A percentile compares a stretch with the other conserved stretches of the same genome.
phyloP scores from a whole-genome alignment of 305 asterid species.

The Lippia alba region DNA sequence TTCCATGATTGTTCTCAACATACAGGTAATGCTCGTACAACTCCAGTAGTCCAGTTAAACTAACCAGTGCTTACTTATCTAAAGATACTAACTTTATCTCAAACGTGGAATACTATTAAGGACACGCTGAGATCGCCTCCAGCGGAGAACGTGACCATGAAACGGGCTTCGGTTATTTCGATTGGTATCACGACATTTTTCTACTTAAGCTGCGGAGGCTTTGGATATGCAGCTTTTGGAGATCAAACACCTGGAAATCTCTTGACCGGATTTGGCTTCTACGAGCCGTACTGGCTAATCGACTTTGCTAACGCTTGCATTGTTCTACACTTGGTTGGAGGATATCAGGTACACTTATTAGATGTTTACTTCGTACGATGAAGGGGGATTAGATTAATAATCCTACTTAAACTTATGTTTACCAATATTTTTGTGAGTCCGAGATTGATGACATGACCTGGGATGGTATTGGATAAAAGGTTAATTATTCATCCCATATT shows the following conservation, averaged over 20 bases:
- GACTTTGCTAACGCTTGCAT: constrained; percentile 75
- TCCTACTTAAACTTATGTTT: too few relatives aligned
- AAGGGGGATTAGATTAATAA: too few relatives aligned
- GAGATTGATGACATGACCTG: too few relatives aligned
- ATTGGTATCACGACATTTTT: constrained; percentile 55
- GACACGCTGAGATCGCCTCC: constrained; percentile 78
- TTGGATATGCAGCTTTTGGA: constrained; percentile 83
- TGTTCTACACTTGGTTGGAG: constrained; percentile 72
- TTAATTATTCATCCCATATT: too few relatives aligned
- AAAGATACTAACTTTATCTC: neutral
- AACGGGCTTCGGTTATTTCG: constrained; percentile 56
- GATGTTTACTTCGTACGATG: too few relatives aligned
- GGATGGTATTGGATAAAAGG: too few relatives aligned
- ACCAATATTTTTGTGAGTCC: too few relatives aligned
- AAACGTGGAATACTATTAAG: constrained; percentile 35
- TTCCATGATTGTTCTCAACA: constrained; percentile 57
- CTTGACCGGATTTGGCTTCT: constrained; percentile 75
- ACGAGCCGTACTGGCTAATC: constrained; percentile 77
- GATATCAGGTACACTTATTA: constrained; percentile 83
- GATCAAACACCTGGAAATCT: constrained; percentile 74
- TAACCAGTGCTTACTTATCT: neutral
- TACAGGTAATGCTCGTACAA: constrained; percentile 46
- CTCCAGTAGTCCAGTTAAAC: neutral
- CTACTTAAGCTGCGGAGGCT: constrained; percentile 68
- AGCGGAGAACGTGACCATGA: constrained; percentile 62